A percentile compares a stretch with the other conserved stretches of the same genome.
Conservation (phyloP, 345 rosid species). For the Tarenaya hassleriana region DNA sequence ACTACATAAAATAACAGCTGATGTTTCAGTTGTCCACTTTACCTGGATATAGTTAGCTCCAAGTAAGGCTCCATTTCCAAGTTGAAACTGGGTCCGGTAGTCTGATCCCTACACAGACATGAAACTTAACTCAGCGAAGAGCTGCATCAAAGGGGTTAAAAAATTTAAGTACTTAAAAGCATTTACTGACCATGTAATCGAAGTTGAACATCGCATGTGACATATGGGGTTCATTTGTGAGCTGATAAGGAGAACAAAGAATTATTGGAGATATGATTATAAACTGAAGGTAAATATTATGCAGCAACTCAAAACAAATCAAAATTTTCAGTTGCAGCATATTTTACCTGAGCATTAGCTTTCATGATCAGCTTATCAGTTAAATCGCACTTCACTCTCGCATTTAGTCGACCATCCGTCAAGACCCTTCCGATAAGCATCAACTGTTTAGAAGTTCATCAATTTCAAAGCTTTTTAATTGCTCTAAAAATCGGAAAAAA, state of each 20-base stretch:
- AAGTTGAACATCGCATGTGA: slow-evolving; percentile 55
- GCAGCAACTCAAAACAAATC: slow-evolving; percentile 2
- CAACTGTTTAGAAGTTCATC: slow-evolving; percentile 37
- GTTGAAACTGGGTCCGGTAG: slow-evolving; percentile 61
- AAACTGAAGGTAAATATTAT: neutral
- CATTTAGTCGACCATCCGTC: slow-evolving; percentile 74
- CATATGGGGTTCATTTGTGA: slow-evolving; percentile 60
- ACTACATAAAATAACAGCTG: neutral
- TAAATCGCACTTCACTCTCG: slow-evolving; percentile 62
- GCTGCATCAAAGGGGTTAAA: neutral
- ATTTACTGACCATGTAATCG: slow-evolving; percentile 64
- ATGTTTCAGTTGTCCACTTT: slow-evolving; percentile 17
- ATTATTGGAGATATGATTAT: neutral
- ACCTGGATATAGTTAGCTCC: slow-evolving; percentile 93
- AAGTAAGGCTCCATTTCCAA: slow-evolving; percentile 60
- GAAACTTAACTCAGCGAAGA: neutral
- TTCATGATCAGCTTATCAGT: slow-evolving; percentile 60
- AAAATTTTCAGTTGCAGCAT: neutral
- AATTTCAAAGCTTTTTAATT: slow-evolving; percentile 6
- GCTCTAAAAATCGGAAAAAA: neutral
- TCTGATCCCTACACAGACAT: slow-evolving; percentile 56
- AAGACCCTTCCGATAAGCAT: slow-evolving; percentile 78
- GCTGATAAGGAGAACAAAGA: slow-evolving; percentile 39
- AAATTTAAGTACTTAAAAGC: neutral
- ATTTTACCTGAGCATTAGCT: slow-evolving; percentile 67